Base-by-base conservation (phyloP, 257 asterid species). In the Rehmannia glutinosa region DNA sequence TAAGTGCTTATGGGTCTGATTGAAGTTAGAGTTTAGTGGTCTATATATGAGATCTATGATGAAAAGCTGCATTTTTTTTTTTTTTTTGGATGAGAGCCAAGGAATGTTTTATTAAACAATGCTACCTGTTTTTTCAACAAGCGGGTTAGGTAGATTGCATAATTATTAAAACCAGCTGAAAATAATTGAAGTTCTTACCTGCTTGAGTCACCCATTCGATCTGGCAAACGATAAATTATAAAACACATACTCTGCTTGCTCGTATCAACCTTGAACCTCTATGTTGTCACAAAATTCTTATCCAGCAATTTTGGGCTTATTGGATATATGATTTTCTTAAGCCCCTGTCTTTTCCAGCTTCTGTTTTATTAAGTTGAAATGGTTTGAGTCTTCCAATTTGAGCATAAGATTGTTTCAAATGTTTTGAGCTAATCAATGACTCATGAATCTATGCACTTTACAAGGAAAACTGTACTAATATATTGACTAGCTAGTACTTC, bases 81-180 rank as follows among this genome's bases (percentile, higher is more conserved):
- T 2, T 25, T 13, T 24, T 63, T 47, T 24, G 17, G 17, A 45
- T 12, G n/a, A n/a, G n/a, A n/a, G n/a, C n/a, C n/a, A n/a, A n/a
- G n/a, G n/a, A n/a, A n/a, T 46, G 15, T 15, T 16, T 17, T 15
- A 43, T 16, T 58, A 15, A 51, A 42, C 23, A 13, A 32, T 47
- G 13, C 11, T 57, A 57, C 4, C 7, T 63, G 25, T 41, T 30
- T 28, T 21, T 24, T 23, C 52, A 19, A 54, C 19, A 47, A 39
- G 10, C 39, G 50, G 35, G 15, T 42, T 8, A 23, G 13, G 5
- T 35, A 46, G 49, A 35, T 55, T 16, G 11, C 19, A 15, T 28
- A 50, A 17, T 13, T 69, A 17, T 17, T 42, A 19, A 25, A 70
- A 70, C 25, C 55, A 19, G 59, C 35, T 64, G 72, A n/a, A 71